Percentiles rank a stretch among this genome's conserved stretches.
These are phyloP conservation scores for Hansenula lynferdii DNA, from an alignment of 1,139 yeast species.

Conservation along the genomic window DNA sequence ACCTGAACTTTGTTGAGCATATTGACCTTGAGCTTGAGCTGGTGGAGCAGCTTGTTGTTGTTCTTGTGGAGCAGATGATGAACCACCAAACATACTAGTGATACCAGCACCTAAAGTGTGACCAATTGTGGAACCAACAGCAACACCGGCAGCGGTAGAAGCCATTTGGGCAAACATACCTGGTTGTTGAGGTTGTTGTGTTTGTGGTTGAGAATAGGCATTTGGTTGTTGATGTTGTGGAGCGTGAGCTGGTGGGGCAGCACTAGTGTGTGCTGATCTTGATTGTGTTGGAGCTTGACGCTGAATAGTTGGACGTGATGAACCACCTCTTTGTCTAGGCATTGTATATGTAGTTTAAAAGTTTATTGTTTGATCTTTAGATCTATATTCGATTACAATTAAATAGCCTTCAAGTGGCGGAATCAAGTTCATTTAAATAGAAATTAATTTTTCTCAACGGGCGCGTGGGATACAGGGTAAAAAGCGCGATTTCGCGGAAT, in stretches of 20 bases:
- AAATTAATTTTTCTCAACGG: not conserved
- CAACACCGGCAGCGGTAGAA: slow-evolving; percentile 98
- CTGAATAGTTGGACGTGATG: slow-evolving; percentile 33
- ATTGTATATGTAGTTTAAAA: slow-evolving; percentile 26
- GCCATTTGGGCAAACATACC: slow-evolving; percentile 98
- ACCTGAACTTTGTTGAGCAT: slow-evolving; percentile 44
- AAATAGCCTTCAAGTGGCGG: slow-evolving; percentile 1
- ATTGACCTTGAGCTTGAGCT: slow-evolving; percentile 23
- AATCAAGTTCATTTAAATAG: not conserved
- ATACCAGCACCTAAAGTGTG: slow-evolving; percentile 96
- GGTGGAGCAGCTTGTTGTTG: slow-evolving; percentile 30
- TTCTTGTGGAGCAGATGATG: slow-evolving; percentile 28
- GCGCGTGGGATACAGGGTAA: no score
- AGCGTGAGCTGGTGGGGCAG: slow-evolving; percentile 41
- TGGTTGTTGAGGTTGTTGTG: slow-evolving; percentile 58
- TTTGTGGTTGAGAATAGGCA: slow-evolving; percentile 31
- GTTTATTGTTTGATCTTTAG: not conserved
- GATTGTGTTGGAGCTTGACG: slow-evolving; percentile 52
- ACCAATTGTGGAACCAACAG: slow-evolving; percentile 96
- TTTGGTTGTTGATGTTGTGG: slow-evolving; percentile 21
- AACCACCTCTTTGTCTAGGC: slow-evolving; percentile 52
- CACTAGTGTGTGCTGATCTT: slow-evolving; percentile 74
- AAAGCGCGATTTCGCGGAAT: no score
- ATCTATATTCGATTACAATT: slow-evolving; percentile 2
- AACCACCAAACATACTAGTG: slow-evolving; percentile 79